Conservation (phyloP, 2,329 filamentous ascomycete species). For the Ceratocystis cacaofunesta region DNA sequence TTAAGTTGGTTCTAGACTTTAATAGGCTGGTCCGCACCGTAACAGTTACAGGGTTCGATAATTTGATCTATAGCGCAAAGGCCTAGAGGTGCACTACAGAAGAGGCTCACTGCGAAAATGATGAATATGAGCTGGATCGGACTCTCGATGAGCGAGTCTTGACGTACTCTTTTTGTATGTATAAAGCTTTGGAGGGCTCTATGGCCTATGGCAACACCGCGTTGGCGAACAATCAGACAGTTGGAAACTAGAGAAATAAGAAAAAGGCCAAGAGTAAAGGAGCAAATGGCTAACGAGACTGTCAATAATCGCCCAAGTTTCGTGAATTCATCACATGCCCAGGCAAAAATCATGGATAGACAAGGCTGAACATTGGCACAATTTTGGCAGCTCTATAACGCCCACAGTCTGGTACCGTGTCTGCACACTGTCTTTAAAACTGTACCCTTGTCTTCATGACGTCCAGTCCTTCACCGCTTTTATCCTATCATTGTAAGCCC, state of each 20-base stretch:
- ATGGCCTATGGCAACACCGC: not conserved
- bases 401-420: not conserved
- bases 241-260: not conserved
- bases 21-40: not conserved
- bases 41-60: not conserved
- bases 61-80: not conserved
- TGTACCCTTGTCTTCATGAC: not conserved
- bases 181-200: not conserved
- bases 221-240: not conserved
- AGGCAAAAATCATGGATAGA: not conserved
- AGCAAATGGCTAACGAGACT: not conserved
- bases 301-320: not conserved
- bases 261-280: not conserved
- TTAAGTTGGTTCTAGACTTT: slow-evolving; percentile 17
- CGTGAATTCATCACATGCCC: not conserved
- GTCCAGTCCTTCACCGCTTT: slow-evolving; percentile 13
- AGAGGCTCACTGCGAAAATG: slow-evolving; percentile 12
- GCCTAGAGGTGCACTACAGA: not conserved
- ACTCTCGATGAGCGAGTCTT: slow-evolving; percentile 7
- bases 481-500: slow-evolving; percentile 13
- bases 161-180: slow-evolving; percentile 14
- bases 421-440: not conserved
- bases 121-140: slow-evolving; percentile 16
- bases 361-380: not conserved
- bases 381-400: not conserved